Evolutionary conservation across 2,329 filamentous ascomycete genomes (phyloP), one percentile per base, ranked within the genome.

Genomic region (Akanthomyces lecanii): DNA sequence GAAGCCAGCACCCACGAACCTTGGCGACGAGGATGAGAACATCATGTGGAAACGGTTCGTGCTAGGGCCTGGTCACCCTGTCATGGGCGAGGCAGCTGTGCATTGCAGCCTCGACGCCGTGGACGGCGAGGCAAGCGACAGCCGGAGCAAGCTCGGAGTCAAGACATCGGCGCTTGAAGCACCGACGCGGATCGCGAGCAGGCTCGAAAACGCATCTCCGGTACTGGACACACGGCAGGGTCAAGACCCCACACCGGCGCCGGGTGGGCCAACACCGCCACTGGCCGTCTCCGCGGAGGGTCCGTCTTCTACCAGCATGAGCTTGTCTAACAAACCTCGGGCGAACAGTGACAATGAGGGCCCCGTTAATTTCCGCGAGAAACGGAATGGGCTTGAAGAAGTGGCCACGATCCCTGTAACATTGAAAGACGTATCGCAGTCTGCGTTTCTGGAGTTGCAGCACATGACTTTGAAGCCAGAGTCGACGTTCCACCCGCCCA

Each of bases 401-500:
- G 48, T 54, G 50, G 21, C 40, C n/a, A 16, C 42, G 55, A 40
- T 40, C 38, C 21, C 58, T 50, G 66, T 63, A 50, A 58, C 60
- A 5, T 65, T 64, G 25, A 64, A 63, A 42, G 48, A 51, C n/a
- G 60, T 62, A 12, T 67, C 67, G 52, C 67, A 52, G 11, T 23
- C 25, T 28, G 6, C 21, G 14, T 23, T 54, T 8, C 6, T 7
- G 0, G 51, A 47, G 42, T 23, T 33, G 40, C 38, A 45, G 25
- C 48, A 61, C 40, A 45, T 68, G 52, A 65, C 53, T 57, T 53
- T 63, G 45, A 57, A 66, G 21, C 65, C 65, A 50, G 67, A 71
- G 10, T 70, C 68, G 63, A 68, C 58, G 61, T 72, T 75, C 64
- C 69, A 70, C 64, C 68, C 72, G 52, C 71, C 72, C n/a, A 64